Base-by-base conservation (phyloP, 1,284 basidiomycete genomes). In the Leccinum fuscescens region DNA sequence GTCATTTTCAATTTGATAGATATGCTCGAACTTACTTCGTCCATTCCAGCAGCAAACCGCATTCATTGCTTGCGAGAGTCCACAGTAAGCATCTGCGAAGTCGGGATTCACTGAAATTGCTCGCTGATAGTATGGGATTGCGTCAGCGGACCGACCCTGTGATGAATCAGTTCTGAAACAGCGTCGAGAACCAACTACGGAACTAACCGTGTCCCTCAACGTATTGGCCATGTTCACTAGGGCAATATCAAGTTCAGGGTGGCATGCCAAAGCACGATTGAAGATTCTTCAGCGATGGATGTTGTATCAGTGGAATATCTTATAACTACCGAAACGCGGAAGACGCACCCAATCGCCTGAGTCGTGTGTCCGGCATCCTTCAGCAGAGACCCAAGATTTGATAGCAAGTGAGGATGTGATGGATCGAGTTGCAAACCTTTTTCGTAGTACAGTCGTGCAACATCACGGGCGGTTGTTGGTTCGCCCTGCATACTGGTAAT, bases 151-250 rank as follows among this genome's bases (percentile, higher is more conserved):
- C 42, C 78, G 76, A 15, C 81, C 81, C 78, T 83, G 66, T 48
- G 39, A 33, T 66, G 48, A 0, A 31, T 62, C 29, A 48, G 8
- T 29, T n/a, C 15, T 31, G 33, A 15, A 48, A 52, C 1, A 7
- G 35, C 24, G 22, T 17, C 14, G 3, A 51, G 20, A 48, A 46
- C 27, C 17, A 55, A 53, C 3, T 4, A 24, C 11, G 17, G 24
- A 35, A 61, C 76, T 56, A 46, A 82, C 82, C 62, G 72, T 71
- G 61, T 84, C 82, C 65, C 82, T 82, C 67, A 86, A 72, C 0
- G 83, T 82, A 67, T 85, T 86, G n/a, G 80, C 85, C 63, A 86
- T 75, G 62, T 87, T 86, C 17, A 84, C 83, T 9, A 86, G 74
- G 0, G 85, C 85, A 54, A 86, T 81, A 57, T 85, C 85, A 59